A percentile compares a stretch with the other conserved stretches of the same genome.
phyloP scores from a whole-genome alignment of 495 filamentous ascomycete genomes.

The Hypoxylon lenormandii region DNA sequence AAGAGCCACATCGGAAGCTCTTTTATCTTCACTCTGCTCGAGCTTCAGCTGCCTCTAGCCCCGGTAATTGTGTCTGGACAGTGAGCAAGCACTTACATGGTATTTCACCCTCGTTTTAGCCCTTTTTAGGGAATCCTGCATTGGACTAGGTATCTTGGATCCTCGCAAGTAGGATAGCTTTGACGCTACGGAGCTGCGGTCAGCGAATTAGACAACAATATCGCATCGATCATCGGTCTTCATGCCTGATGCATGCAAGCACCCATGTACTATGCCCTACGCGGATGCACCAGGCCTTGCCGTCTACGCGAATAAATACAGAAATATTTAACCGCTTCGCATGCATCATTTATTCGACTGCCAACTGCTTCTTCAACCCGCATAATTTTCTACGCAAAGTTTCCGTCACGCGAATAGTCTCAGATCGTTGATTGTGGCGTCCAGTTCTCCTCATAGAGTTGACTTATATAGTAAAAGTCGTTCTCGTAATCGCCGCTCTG shows the following conservation, averaged over 20 bases:
- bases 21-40: not conserved
- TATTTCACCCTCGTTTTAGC: not conserved
- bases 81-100: not conserved
- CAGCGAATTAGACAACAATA: conserved; percentile 4
- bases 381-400: conserved; percentile 4
- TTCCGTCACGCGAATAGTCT: conserved; percentile 10
- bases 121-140: conserved; percentile 25
- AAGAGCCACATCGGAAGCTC: not conserved
- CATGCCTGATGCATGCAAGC: conserved; percentile 20
- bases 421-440: conserved; percentile 58
- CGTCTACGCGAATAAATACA: conserved; percentile 10
- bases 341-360: conserved; percentile 10
- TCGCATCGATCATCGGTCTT: conserved; percentile 16
- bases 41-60: not conserved
- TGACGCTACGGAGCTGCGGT: not conserved
- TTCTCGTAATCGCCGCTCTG: conserved; percentile 56
- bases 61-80: not conserved
- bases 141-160: conserved; percentile 6
- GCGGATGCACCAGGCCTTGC: not conserved
- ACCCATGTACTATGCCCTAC: not conserved
- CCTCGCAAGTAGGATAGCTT: conserved; percentile 1
- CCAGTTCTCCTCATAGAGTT: conserved; percentile 66
- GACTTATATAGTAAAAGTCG: conserved; percentile 65
- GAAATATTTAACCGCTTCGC: not conserved
- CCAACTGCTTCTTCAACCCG: conserved; percentile 5